phyloP scores from a whole-genome alignment of 306 rosid genomes.

The Acacia crassicarpa region DNA sequence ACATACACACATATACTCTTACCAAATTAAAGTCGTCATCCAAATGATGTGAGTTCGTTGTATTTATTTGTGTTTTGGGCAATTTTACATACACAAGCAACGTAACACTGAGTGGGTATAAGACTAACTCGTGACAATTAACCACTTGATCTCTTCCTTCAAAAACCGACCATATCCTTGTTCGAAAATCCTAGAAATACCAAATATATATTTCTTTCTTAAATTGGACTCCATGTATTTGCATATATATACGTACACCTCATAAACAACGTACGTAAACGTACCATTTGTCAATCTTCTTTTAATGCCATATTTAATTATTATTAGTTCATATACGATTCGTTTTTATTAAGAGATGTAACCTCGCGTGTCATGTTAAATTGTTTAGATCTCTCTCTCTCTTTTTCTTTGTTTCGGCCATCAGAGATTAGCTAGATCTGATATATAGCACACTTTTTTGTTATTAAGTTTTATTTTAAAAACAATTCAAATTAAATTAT shows the following conservation, averaged over 20 bases:
- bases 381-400: background rate
- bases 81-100: slow-evolving; percentile 27
- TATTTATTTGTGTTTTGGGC: slow-evolving; percentile 12
- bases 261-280: background rate
- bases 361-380: background rate
- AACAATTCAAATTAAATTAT: background rate
- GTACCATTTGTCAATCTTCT: background rate
- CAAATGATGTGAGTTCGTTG: slow-evolving; percentile 7
- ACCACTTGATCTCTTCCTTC: background rate
- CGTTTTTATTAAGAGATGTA: too few species aligned
- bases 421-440: background rate
- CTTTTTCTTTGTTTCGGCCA: background rate
- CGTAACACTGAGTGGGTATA: slow-evolving; percentile 31
- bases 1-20: background rate
- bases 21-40: background rate
- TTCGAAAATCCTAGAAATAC: slow-evolving; percentile 1
- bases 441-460: background rate
- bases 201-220: background rate
- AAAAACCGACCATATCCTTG: slow-evolving; percentile 24
- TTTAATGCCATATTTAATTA: too few species aligned
- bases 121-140: slow-evolving; percentile 14
- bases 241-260: background rate
- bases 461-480: background rate
- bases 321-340: too few species aligned
- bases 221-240: background rate